Evolutionary conservation across 1,284 basidiomycete species (phyloP), one percentile per base, ranked within the genome.

Genomic region (Rhizopogon parksii): DNA sequence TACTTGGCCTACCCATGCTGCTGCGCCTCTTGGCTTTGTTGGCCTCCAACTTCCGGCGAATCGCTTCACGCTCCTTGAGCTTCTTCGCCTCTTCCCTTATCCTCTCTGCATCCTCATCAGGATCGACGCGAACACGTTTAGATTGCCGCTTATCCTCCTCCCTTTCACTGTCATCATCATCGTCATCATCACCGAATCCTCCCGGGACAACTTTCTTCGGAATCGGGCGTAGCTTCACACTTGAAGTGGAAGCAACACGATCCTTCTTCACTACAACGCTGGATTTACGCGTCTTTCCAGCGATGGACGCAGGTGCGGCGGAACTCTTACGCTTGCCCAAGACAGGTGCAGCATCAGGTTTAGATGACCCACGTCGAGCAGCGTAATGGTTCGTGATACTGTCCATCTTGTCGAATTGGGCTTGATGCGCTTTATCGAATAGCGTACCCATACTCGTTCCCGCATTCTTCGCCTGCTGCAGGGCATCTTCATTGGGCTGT

Each of bases 331-430:
- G 61, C 37, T 65, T 65, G 39, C 54, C 56, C 36, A 49, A 47
- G 21, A 56, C 17, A 8, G 40, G 56, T 39, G 48, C 52, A 9
- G 54, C 52, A 38, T 55, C 52, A 50, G 25, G 36, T 1, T 46
- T 48, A 15, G 36, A 48, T 24, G 53, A 60, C 11, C 66, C 63
- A 24, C 78, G 73, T 42, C 73, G 73, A 46, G 76, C 79, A 11
- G 82, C 72, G 52, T 82, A 77, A 53, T 81, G 80, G 49, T 61
- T 73, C 19, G 79, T 73, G 58, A 90, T 88, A 2, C 85, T 82
- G 57, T 87, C 82, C 88, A 90, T 90, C 72, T 80, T 83, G 49
- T 68, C 68, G 60, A 89, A 89, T 51, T 77, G 75, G 36, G 75
- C 71, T 50, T 82, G 75, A 59, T 90, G 87, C 34, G 71, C 62